Evolutionary conservation across 208 protist species (phyloP).

Genomic region (Naegleria fowleri): DNA sequence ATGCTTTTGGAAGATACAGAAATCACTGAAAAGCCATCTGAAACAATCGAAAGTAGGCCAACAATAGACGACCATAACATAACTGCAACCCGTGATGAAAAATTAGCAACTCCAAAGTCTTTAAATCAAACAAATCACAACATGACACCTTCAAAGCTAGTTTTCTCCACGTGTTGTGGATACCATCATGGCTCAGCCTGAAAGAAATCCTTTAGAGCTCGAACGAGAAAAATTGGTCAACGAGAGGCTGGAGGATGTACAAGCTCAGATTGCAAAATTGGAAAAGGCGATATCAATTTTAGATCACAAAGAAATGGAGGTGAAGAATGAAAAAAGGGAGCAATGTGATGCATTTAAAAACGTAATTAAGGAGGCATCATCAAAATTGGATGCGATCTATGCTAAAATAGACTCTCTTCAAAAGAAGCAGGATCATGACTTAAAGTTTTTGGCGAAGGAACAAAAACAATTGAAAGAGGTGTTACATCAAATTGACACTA

Average conservation of each 20-base stretch:
- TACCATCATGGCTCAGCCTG: background rate
- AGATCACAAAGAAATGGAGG: background rate
- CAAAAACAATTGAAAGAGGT: background rate
- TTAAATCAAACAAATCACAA: background rate
- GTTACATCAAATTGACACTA: background rate
- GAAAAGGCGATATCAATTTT: background rate
- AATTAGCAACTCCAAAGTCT: background rate
- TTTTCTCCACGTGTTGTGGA: too few relatives aligned
- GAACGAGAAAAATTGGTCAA: background rate
- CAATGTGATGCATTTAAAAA: background rate
- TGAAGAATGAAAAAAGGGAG: background rate
- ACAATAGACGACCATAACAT: background rate
- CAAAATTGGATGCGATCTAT: background rate
- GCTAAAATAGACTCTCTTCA: background rate
- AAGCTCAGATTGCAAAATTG: background rate
- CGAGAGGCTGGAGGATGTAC: background rate
- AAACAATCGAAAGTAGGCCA: background rate
- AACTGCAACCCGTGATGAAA: background rate
- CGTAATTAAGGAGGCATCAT: background rate
- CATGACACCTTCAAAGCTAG: too few relatives aligned
- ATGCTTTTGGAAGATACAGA: background rate
- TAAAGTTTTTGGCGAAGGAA: background rate
- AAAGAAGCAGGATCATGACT: background rate
- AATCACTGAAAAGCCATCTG: background rate
- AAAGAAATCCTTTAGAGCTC: background rate